Conservation (phyloP, 2,329 filamentous ascomycete species). For the Achaetomium macrosporum region DNA sequence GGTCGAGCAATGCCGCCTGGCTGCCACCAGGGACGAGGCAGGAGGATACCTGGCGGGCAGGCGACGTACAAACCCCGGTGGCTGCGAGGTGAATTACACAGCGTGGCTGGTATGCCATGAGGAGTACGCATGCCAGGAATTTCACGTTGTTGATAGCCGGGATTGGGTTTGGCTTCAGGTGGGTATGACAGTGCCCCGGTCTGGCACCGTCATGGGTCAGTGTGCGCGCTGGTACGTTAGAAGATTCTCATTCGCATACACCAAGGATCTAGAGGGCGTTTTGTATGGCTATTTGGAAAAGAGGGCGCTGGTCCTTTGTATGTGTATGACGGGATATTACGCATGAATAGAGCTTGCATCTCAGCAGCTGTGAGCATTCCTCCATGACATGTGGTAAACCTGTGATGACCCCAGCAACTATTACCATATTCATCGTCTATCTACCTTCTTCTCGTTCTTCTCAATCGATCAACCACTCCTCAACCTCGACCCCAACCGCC, state of each 20-base stretch:
- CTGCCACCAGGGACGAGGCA: slow-evolving; percentile 75
- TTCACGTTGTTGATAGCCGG: not conserved
- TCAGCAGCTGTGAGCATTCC: not conserved
- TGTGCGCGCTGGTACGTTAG: not conserved
- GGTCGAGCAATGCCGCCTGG: slow-evolving; percentile 52
- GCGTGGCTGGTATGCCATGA: not conserved
- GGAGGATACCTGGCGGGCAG: slow-evolving; percentile 69
- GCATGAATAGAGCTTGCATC: slow-evolving; percentile 2
- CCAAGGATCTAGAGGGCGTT: slow-evolving; percentile 10
- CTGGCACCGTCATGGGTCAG: not conserved
- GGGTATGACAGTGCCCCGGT: too few relatives aligned
- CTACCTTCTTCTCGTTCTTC: too few relatives aligned
- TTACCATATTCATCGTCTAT: not conserved
- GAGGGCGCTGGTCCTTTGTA: not conserved
- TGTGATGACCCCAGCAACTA: not conserved
- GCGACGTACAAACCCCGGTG: slow-evolving; percentile 28
- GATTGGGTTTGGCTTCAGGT: not conserved
- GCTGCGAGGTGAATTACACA: slow-evolving; percentile 12
- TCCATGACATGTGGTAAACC: not conserved
- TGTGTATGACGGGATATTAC: slow-evolving; percentile 4
- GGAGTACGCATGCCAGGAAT: not conserved
- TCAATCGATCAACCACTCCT: slow-evolving; percentile 68
- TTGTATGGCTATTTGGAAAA: not conserved
- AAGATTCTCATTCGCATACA: not conserved
- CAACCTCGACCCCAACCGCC: slow-evolving; percentile 69